Evolutionary conservation across 2,329 filamentous ascomycete genomes (phyloP), one percentile per base, ranked within the genome.

Genomic region (Scedosporium dehoogii): DNA sequence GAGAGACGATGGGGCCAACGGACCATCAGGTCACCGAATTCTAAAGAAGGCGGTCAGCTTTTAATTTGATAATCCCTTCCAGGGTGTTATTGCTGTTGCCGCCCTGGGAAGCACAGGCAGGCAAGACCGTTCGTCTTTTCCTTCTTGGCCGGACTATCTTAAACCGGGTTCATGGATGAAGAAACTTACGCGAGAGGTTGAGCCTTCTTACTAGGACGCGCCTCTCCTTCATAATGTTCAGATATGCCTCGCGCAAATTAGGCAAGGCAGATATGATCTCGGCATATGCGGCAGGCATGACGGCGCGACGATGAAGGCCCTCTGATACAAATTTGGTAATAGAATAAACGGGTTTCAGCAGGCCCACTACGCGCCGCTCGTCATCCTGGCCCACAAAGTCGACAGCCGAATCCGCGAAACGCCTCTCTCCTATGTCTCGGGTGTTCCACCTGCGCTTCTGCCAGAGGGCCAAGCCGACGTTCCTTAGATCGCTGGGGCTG

Each of bases 311-410:
- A 6, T 65, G 64, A 25, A 64, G 57, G 10, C 60, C 59, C 46
- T 65, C 65, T 7, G 64, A 63, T 5, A 56, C 38, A 61, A 68
- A 68, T 12, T 63, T 66, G 14, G 61, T 61, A 51, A 68, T 64
- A 6, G 64, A 67, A 27, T 63, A 60, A 12, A 68, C 67, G 0
- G 86, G 89, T 63, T 83, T 85, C 67, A 90, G 76, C 46, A 76
- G 16, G 44, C 18, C 41, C 16, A 58, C 57, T 4, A 88, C 82
- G 70, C 87, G 83, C 0, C 87, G 85, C 67, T 91, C 88, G 18
- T 90, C 82, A 41, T 84, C 75, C 65, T 88, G 87, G 46, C 78
- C 78, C 23, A 81, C 83, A 3, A 84, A 84, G 33, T 89, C 89
- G 21, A 80, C 75, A 69, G 84, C 91, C 80, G 86, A 89, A 60